Evolutionary conservation across 345 rosid genomes (phyloP).

Genomic region (Eucalyptus grandis): DNA sequence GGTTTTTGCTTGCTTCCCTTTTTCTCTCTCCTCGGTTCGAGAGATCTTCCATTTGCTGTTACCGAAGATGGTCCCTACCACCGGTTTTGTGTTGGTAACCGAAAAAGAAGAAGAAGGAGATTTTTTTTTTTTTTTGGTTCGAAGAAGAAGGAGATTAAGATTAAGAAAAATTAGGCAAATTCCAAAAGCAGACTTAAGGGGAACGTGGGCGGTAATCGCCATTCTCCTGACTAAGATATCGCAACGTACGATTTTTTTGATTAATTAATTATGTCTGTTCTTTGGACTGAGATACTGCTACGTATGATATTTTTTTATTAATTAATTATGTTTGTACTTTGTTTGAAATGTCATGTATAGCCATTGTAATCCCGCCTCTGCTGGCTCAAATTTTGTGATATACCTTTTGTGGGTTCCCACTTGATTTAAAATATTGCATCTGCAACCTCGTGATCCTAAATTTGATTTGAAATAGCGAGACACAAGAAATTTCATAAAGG

Average conservation of each 20-base stretch:
- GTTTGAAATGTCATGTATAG: neutral
- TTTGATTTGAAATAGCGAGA: neutral
- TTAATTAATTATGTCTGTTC: neutral
- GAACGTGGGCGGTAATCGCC: neutral
- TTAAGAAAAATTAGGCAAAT: neutral
- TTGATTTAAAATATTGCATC: neutral
- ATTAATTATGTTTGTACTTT: neutral
- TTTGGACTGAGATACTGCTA: neutral
- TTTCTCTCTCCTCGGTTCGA: neutral
- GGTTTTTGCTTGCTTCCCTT: too few relatives aligned
- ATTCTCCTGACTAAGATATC: neutral
- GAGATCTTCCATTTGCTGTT: neutral
- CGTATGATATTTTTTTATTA: neutral
- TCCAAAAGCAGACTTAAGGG: neutral
- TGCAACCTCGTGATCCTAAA: neutral
- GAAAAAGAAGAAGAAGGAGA: neutral
- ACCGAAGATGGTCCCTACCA: neutral
- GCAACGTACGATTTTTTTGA: neutral
- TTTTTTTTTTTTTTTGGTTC: too few relatives aligned
- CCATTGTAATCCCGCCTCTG: neutral
- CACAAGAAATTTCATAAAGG: neutral
- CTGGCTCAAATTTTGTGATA: neutral
- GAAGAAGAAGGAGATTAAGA: neutral
- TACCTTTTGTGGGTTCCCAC: neutral
- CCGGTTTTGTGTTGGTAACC: neutral